Conservation (phyloP, 768 basidiomycete genomes). For the Amanita jacksonii region DNA sequence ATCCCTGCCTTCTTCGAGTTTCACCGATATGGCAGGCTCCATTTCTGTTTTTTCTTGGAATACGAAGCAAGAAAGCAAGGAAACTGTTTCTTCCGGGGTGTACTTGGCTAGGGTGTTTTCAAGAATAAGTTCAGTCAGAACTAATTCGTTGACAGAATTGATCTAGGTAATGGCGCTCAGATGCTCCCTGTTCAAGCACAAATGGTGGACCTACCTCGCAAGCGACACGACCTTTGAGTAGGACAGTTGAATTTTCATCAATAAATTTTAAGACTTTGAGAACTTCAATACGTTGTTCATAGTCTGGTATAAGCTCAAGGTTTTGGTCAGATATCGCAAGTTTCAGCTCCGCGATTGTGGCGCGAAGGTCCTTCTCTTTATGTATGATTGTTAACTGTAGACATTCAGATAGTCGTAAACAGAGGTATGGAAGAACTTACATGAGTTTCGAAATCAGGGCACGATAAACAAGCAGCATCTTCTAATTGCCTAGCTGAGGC, state of each 20-base stretch:
- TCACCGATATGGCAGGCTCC: constrained; percentile 73
- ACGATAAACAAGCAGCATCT: constrained; percentile 42
- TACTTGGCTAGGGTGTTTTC: constrained; percentile 89
- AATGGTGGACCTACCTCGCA: constrained; percentile 63
- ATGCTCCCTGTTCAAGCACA: too few species aligned
- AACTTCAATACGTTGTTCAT: constrained; percentile 88
- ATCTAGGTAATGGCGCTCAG: constrained; percentile 43
- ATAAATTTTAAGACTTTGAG: constrained; percentile 89
- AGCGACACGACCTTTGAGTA: constrained; percentile 93
- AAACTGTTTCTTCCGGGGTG: constrained; percentile 94
- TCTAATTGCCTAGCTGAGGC: constrained; percentile 33
- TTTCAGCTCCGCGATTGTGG: constrained; percentile 70
- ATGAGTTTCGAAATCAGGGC: constrained; percentile 64
- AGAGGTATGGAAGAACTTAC: constrained; percentile 34
- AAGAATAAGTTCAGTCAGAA: constrained; percentile 92
- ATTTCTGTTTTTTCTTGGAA: constrained; percentile 97
- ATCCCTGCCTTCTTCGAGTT: constrained; percentile 72
- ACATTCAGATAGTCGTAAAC: constrained; percentile 4
- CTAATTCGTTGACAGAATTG: constrained; percentile 95
- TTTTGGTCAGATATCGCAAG: constrained; percentile 93
- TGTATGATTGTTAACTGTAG: constrained; percentile 70
- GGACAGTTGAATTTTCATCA: constrained; percentile 90
- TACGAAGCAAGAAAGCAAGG: constrained; percentile 90
- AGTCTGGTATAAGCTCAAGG: constrained; percentile 91
- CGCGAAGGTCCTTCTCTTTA: constrained; percentile 60